These are phyloP conservation scores for Candida piceae DNA, from an alignment of 805 yeast species.

Conservation along the genomic window DNA sequence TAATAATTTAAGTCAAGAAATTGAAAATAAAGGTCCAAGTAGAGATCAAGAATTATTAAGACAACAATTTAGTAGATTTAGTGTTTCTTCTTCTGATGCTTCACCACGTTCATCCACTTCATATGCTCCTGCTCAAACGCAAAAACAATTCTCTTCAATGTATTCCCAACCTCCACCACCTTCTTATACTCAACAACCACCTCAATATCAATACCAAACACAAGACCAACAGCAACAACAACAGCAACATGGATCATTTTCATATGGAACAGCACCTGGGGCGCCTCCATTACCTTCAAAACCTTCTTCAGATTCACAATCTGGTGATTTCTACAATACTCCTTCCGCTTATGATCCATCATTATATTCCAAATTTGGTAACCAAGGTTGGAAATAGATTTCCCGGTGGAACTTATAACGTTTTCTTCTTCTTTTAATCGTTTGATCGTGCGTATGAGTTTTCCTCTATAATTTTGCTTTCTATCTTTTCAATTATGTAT, in stretches of 20 bases:
- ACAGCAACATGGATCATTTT: slow-evolving; percentile 11
- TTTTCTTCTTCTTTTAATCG: no score
- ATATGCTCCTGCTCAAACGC: slow-evolving; percentile 9
- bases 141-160: slow-evolving; percentile 3
- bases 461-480: no score
- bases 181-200: slow-evolving; percentile 17
- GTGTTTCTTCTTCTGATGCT: slow-evolving; percentile 10
- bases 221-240: slow-evolving; percentile 15
- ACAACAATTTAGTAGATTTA: slow-evolving; percentile 15
- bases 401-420: no score
- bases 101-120: slow-evolving; percentile 7
- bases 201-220: slow-evolving; percentile 12
- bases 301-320: slow-evolving; percentile 15
- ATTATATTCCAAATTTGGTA: slow-evolving; percentile 35
- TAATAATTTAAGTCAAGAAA: slow-evolving; percentile 10
- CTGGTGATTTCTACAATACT: slow-evolving; percentile 39
- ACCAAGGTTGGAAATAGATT: slow-evolving; percentile 9
- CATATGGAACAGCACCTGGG: slow-evolving; percentile 6
- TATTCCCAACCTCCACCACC: neutral
- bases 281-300: slow-evolving; percentile 27
- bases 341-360: slow-evolving; percentile 48
- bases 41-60: slow-evolving; percentile 19
- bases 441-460: no score
- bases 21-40: slow-evolving; percentile 12
- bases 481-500: no score